Evolutionary conservation across 257 asterid species (phyloP), one percentile per base, ranked within the genome.

Genomic region (Lycium ferocissimum): DNA sequence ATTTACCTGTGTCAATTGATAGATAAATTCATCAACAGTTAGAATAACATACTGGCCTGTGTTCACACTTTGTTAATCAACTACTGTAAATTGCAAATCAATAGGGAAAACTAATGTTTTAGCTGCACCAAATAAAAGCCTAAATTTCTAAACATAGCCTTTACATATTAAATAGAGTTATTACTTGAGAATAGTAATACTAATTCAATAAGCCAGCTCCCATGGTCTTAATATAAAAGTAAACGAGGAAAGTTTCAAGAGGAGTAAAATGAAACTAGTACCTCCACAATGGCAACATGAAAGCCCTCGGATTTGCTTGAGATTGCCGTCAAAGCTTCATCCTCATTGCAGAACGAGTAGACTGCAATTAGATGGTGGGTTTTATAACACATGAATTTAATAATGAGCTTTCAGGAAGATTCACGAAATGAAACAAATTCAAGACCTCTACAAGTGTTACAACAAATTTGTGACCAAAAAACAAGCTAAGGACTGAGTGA

Each of bases 271-370:
- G 49, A 71, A 59, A 62, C 47, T 22, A 70, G 83, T 91, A 91
- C 93, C 93, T 88, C 93, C 33, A 91, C 84, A 43, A 91, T 91
- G 70, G 93, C 93, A 83, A 89, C 90, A 84, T 91, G 93, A 85
- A 86, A 91, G 86, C 75, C 61, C 90, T 81, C 90, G 20, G 90
- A 85, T 81, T 91, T 87, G 85, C 81, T 85, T 18, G 88, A 82
- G 63, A 89, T 71, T 70, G 91, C 91, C 3, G 88, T 83, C 73
- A 91, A 45, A 58, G 93, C 93, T 85, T 91, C 93, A 49, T 84
- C 70, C 88, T 86, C 92, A 8, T 87, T 75, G 61, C 76, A 81
- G 85, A 87, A 89, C 70, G 86, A 57, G 76, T 88, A 85, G 70
- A 91, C 93, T 91, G 89, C 58, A 87, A 26, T 72, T 18, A 45